Base-by-base conservation (phyloP, 176 grass and related monocot genomes). In the Oryza nivara region DNA sequence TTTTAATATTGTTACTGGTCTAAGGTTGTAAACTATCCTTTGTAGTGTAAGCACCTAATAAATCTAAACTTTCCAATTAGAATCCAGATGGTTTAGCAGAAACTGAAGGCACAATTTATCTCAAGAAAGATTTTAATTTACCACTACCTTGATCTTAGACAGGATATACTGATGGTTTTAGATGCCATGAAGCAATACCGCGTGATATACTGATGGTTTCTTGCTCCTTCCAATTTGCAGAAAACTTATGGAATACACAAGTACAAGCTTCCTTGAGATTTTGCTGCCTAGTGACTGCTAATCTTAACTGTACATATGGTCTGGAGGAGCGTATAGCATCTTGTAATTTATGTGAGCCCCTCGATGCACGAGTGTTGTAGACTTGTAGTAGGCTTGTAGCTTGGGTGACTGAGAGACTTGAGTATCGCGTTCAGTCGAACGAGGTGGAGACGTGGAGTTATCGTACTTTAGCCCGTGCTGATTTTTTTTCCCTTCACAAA, bases 291-390 rank as follows among this genome's bases (percentile, higher is more conserved):
- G 22, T 65, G 75, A 80, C 43, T 49, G 35, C 48, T 69, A 77
- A 69, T 56, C 79, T 36, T 19, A 80, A 70, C 65, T 91, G 89
- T 91, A 87, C 85, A 91, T 87, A 83, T 80, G 65, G 85, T 66
- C 76, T 35, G 65, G 80, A 4, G 78, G 84, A 84, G 71, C 41
- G 25, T 79, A 84, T 64, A 79, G 40, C 49, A 87, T 75, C 69
- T 54, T 90, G 80, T 79, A 79, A 83, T 79, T 75, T 84, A 43
- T 75, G 40, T 64, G 70, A 71, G 64, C 17, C 6, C 51, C 70
- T 48, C 9, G 22, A 19, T 70, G 52, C 41, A 35, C 10, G 1
- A 2, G 36, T 15, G 0, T 4, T 4, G 13, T 70, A 20, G 58
- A 23, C 58, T 79, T 35, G 12, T 8, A 32, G 13, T 56, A 20